Percentiles rank a stretch among this genome's conserved stretches.
Evolutionary conservation across 805 yeast genomes (phyloP).

Genomic region (Hemisphaericaspora nanyangensis): DNA sequence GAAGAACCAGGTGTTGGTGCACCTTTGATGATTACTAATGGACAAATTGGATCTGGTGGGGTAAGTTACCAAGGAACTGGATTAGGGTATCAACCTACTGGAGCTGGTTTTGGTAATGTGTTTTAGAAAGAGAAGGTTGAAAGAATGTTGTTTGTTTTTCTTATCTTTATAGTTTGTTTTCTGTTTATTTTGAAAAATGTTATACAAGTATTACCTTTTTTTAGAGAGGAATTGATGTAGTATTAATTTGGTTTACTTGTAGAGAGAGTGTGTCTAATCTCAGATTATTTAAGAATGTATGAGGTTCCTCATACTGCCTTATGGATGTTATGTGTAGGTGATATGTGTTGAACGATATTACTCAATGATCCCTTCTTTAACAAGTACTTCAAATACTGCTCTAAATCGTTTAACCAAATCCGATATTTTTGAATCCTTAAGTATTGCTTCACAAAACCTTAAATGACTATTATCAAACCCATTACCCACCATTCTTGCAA

Average conservation of each 20-base stretch:
- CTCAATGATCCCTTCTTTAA: background rate
- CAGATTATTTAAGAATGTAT: too few relatives aligned
- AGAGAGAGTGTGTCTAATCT: too few relatives aligned
- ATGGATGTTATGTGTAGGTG: too few relatives aligned
- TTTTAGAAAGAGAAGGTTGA: conserved; percentile 16
- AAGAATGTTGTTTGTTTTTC: background rate
- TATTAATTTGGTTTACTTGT: too few relatives aligned
- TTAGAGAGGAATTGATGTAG: too few relatives aligned
- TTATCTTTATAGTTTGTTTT: conserved; percentile 1
- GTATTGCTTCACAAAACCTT: conserved; percentile 11
- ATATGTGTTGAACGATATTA: too few relatives aligned
- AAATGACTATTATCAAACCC: conserved; percentile 2
- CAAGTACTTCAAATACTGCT: conserved; percentile 8
- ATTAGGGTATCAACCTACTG: conserved; percentile 66
- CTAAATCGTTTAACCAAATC: conserved; percentile 15
- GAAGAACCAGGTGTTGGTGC: conserved; percentile 50
- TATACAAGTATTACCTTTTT: background rate
- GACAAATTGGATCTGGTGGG: conserved; percentile 28
- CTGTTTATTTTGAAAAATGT: conserved; percentile 1
- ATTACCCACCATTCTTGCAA: background rate
- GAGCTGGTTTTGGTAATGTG: conserved; percentile 64
- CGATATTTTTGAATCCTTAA: conserved; percentile 12
- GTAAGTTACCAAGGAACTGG: conserved; percentile 31
- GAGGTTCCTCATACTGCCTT: too few relatives aligned
- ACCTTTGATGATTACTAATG: conserved; percentile 80